A percentile compares a stretch with the other conserved stretches of the same genome.
Evolutionary conservation across 1,139 yeast species (phyloP).

Genomic region (Meyerozyma smithsonii): DNA sequence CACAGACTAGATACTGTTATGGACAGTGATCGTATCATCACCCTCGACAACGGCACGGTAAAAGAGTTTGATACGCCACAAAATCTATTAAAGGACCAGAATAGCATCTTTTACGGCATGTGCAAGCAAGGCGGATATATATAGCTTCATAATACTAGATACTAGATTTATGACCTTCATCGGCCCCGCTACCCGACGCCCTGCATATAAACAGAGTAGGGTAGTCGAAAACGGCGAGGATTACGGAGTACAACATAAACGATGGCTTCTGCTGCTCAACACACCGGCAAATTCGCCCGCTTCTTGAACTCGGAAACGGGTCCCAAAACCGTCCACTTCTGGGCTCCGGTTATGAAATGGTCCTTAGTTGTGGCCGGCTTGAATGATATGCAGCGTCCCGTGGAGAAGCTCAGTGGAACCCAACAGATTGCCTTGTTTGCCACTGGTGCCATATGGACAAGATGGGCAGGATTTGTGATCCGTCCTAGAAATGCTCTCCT

Average conservation of each 20-base stretch:
- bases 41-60: constrained; percentile 63
- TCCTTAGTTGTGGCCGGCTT: constrained; percentile 86
- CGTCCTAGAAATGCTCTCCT: constrained; percentile 80
- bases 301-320: constrained; percentile 87
- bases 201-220: constrained; percentile 57
- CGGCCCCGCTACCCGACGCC: constrained; percentile 56
- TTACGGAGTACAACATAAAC: constrained; percentile 15
- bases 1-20: constrained; percentile 79
- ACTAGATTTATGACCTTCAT: background rate
- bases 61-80: constrained; percentile 67
- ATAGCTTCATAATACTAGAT: constrained; percentile 6
- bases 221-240: constrained; percentile 44
- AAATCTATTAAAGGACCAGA: constrained; percentile 37
- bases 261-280: constrained; percentile 43
- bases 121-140: constrained; percentile 47
- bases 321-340: constrained; percentile 91
- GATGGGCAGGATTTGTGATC: constrained; percentile 92
- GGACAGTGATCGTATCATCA: constrained; percentile 71
- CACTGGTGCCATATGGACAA: constrained; percentile 95
- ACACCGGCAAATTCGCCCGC: constrained; percentile 60
- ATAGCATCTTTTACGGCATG: constrained; percentile 45
- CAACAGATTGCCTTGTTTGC: constrained; percentile 88
- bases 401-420: constrained; percentile 84
- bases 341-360: constrained; percentile 80
- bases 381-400: constrained; percentile 83